phyloP scores from a whole-genome alignment of 1,284 basidiomycete genomes.

The Schizopora paradoxa region DNA sequence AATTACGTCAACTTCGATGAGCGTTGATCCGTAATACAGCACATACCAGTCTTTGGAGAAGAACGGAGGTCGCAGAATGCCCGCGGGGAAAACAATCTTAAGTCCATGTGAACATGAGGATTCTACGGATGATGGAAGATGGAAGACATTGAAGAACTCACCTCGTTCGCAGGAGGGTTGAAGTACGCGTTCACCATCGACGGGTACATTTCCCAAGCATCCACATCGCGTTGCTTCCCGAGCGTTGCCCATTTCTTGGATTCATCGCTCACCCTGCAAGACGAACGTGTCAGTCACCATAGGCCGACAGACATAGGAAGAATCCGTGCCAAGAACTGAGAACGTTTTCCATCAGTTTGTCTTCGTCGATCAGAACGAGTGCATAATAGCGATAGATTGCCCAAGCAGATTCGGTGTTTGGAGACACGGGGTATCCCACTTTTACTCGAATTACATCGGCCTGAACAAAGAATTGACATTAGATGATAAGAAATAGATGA shows the following conservation, averaged over 20 bases:
- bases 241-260: slow-evolving; percentile 72
- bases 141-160: slow-evolving; percentile 26
- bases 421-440: slow-evolving; percentile 85
- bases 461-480: slow-evolving; percentile 26
- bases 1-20: slow-evolving; percentile 8
- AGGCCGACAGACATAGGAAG: not conserved
- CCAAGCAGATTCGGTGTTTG: slow-evolving; percentile 71
- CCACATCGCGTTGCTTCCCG: slow-evolving; percentile 65
- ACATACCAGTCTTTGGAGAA: slow-evolving; percentile 77
- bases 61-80: slow-evolving; percentile 91
- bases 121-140: slow-evolving; percentile 2
- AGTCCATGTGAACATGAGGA: slow-evolving; percentile 12
- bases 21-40: slow-evolving; percentile 6
- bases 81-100: slow-evolving; percentile 95
- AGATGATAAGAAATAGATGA: not conserved
- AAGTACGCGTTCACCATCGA: slow-evolving; percentile 79
- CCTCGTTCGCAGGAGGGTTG: slow-evolving; percentile 76
- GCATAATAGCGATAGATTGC: slow-evolving; percentile 76
- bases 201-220: slow-evolving; percentile 88
- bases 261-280: slow-evolving; percentile 45
- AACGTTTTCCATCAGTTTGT: slow-evolving; percentile 84
- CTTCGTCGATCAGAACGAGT: slow-evolving; percentile 56
- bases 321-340: slow-evolving; percentile 54
- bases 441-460: slow-evolving; percentile 78
- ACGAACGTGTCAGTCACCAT: slow-evolving; percentile 13